Base-by-base conservation (phyloP, 768 basidiomycete genomes). In the Lactarius hatsudake region DNA sequence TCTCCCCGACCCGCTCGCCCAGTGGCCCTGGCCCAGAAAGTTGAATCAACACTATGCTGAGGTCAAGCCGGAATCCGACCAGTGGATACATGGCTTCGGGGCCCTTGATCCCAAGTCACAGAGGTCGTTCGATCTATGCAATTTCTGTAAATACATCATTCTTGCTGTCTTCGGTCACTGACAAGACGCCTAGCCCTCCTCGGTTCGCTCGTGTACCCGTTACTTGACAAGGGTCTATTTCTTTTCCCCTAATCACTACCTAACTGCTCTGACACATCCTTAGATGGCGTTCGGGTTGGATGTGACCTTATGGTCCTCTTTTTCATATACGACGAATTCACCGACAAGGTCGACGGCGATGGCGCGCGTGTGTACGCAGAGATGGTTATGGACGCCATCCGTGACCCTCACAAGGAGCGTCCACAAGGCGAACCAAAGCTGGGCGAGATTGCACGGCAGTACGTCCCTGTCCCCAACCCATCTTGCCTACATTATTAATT, bases 271-370 rank as follows among this genome's bases (percentile, higher is more conserved):
- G 38, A 38, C 36, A n/a, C 30, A 3, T 23, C 15, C 28, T 3
- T 20, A 64, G 63, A 36, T 34, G n/a, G 55, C 34, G 38, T 70
- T n/a, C 76, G 80, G n/a, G 73, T 77, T n/a, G 78, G 74, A 6
- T 82, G 83, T 64, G 84, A 85, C 64, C 72, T 85, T 57, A 84
- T 85, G 82, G 79, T 83, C 54, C 66, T 84, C 5, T 77, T 83
- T 72, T 84, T 83, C 68, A 64, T 84, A 38, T 76, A 80, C 67
- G 84, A 85, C 69, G 82, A 83, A 70, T 78, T 80, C 67, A 79
- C 82, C 13, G 85, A 86, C 72, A 73, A 77, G 30, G 74, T 75
- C 0, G 65, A 74, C 28, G 74, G 70, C 0, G 45, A 71, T 0
- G 75, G 69, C 6, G 82, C 76, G 8, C 75, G 73, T 1, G 38